Percentiles rank a stretch among this genome's conserved stretches.
These are phyloP conservation scores for Hymenoscyphus linearis DNA, from an alignment of 2,329 filamentous ascomycete genomes.

Conservation along the genomic window DNA sequence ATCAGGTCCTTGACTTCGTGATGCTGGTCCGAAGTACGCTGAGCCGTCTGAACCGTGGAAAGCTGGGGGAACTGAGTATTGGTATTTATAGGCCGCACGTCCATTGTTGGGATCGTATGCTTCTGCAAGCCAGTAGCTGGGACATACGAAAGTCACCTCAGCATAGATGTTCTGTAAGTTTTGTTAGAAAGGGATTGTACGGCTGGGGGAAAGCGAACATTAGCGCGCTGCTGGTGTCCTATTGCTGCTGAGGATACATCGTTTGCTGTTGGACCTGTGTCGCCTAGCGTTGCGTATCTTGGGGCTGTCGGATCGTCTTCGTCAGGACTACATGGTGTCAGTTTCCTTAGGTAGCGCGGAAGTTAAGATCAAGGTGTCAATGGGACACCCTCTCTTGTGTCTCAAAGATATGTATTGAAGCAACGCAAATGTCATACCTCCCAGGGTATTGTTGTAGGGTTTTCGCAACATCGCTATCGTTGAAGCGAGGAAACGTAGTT, in stretches of 20 bases:
- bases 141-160: slow-evolving; percentile 49
- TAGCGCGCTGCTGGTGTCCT: slow-evolving; percentile 46
- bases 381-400: not conserved
- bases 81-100: slow-evolving; percentile 37
- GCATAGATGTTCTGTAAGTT: slow-evolving; percentile 40
- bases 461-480: not conserved
- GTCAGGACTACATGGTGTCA: not conserved
- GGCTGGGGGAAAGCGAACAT: slow-evolving; percentile 11
- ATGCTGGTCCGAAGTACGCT: slow-evolving; percentile 24
- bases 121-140: slow-evolving; percentile 46
- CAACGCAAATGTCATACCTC: not conserved
- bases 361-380: not conserved
- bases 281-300: slow-evolving; percentile 33
- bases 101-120: slow-evolving; percentile 32
- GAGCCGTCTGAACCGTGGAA: slow-evolving; percentile 32
- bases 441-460: not conserved
- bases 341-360: not conserved
- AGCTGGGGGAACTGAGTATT: slow-evolving; percentile 37
- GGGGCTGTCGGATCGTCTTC: slow-evolving; percentile 10
- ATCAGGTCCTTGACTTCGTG: not conserved
- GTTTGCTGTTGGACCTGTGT: slow-evolving; percentile 35
- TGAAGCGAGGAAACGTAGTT: not conserved
- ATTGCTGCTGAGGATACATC: slow-evolving; percentile 39
- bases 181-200: not conserved
- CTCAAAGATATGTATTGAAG: not conserved